Conservation (phyloP, 805 yeast species). For the Metschnikowia chrysomelidarum region DNA sequence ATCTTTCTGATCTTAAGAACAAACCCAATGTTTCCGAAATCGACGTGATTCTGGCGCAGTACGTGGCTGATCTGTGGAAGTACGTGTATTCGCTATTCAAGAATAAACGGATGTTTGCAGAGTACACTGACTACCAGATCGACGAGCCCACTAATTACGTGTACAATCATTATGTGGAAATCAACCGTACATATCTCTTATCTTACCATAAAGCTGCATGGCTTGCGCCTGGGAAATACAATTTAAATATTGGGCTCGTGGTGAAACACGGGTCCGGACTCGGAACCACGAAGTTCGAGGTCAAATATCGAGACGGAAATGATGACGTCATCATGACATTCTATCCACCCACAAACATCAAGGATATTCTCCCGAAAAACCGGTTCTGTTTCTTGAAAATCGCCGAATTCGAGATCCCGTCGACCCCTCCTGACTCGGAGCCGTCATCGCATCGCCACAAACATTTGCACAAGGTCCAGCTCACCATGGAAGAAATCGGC, state of each 20-base stretch:
- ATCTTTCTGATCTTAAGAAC: constrained; percentile 24
- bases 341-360: constrained; percentile 57
- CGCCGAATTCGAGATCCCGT: constrained; percentile 45
- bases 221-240: constrained; percentile 50
- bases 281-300: constrained; percentile 56
- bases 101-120: constrained; percentile 54
- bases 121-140: constrained; percentile 39
- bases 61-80: constrained; percentile 54
- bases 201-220: constrained; percentile 45
- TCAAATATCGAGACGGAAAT: constrained; percentile 31
- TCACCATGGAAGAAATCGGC: constrained; percentile 58
- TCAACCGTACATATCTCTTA: constrained; percentile 49
- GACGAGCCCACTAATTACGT: constrained; percentile 49
- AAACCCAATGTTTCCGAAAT: not conserved
- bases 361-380: constrained; percentile 54
- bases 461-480: constrained; percentile 35
- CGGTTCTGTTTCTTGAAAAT: constrained; percentile 49
- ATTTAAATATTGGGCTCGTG: constrained; percentile 50
- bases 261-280: constrained; percentile 54
- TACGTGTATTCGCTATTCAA: constrained; percentile 49
- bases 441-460: constrained; percentile 14
- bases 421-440: not conserved
- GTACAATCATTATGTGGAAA: constrained; percentile 44
- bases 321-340: constrained; percentile 35
- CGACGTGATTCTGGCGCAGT: constrained; percentile 16